phyloP scores from a whole-genome alignment of 495 filamentous ascomycete species.

The Jackrogersella minutella region DNA sequence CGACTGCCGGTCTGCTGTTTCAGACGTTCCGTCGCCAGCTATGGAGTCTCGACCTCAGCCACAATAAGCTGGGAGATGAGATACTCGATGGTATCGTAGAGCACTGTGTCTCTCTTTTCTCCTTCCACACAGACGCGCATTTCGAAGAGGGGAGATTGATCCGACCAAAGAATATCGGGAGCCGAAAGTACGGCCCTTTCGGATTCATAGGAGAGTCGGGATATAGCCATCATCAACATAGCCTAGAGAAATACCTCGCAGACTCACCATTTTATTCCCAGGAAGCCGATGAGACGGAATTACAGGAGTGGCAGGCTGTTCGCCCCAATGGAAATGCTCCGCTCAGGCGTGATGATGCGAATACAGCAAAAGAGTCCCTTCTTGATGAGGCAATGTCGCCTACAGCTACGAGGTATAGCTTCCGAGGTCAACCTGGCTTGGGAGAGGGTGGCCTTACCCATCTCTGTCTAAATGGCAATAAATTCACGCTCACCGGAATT shows the following conservation, averaged over 20 bases:
- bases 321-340: constrained; percentile 46
- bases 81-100: constrained; percentile 38
- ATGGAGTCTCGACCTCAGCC: constrained; percentile 58
- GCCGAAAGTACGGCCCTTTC: constrained; percentile 44
- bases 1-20: constrained; percentile 41
- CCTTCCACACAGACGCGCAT: constrained; percentile 35
- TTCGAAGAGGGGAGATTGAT: constrained; percentile 50
- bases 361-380: constrained; percentile 42
- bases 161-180: constrained; percentile 29
- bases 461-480: constrained; percentile 52
- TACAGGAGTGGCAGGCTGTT: constrained; percentile 36
- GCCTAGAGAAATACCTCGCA: constrained; percentile 49
- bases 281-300: constrained; percentile 20
- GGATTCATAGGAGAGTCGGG: constrained; percentile 50
- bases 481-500: constrained; percentile 43
- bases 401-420: not conserved
- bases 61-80: constrained; percentile 51
- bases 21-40: constrained; percentile 44
- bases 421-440: not conserved
- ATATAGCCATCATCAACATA: constrained; percentile 44
- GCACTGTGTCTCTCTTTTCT: constrained; percentile 38
- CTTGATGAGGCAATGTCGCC: constrained; percentile 21
- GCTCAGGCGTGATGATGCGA: constrained; percentile 44
- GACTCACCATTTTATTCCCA: constrained; percentile 52
- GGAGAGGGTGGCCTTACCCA: constrained; percentile 49